A percentile compares a stretch with the other conserved stretches of the same genome.
These are phyloP conservation scores for Dothistroma pini DNA, from an alignment of 2,329 filamentous ascomycete genomes.

Conservation along the genomic window DNA sequence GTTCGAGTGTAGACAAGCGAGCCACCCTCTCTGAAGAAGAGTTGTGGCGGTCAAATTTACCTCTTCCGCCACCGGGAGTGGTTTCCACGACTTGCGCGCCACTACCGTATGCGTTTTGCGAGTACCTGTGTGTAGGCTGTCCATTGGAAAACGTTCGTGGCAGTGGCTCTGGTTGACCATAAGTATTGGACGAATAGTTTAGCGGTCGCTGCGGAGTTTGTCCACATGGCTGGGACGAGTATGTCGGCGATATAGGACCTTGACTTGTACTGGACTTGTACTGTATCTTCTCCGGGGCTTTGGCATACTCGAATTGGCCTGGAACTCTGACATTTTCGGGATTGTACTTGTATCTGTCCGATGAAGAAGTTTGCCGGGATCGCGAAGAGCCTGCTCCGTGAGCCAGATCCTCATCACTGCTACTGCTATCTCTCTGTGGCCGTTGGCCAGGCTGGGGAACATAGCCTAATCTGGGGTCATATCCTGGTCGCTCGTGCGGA, in stretches of 20 bases:
- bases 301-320: slow-evolving; percentile 37
- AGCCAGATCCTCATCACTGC: slow-evolving; percentile 30
- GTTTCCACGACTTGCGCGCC: slow-evolving; percentile 41
- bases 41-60: slow-evolving; percentile 19
- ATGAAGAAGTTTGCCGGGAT: slow-evolving; percentile 21
- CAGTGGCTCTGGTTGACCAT: slow-evolving; percentile 19
- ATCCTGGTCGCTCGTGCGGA: slow-evolving; percentile 43
- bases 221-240: slow-evolving; percentile 19
- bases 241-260: slow-evolving; percentile 5
- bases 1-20: slow-evolving; percentile 18
- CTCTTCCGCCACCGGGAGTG: slow-evolving; percentile 34
- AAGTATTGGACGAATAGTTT: slow-evolving; percentile 18
- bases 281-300: slow-evolving; percentile 39
- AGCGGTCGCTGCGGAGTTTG: slow-evolving; percentile 12
- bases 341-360: slow-evolving; percentile 22
- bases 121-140: slow-evolving; percentile 10
- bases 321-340: slow-evolving; percentile 18
- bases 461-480: slow-evolving; percentile 21
- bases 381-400: slow-evolving; percentile 27
- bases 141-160: slow-evolving; percentile 21
- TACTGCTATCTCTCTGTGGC: slow-evolving; percentile 8
- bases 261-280: slow-evolving; percentile 36
- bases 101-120: slow-evolving; percentile 22
- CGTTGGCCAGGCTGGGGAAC: slow-evolving; percentile 11
- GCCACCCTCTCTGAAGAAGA: slow-evolving; percentile 17